Conservation (phyloP, 345 rosid species). For the Adansonia digitata region DNA sequence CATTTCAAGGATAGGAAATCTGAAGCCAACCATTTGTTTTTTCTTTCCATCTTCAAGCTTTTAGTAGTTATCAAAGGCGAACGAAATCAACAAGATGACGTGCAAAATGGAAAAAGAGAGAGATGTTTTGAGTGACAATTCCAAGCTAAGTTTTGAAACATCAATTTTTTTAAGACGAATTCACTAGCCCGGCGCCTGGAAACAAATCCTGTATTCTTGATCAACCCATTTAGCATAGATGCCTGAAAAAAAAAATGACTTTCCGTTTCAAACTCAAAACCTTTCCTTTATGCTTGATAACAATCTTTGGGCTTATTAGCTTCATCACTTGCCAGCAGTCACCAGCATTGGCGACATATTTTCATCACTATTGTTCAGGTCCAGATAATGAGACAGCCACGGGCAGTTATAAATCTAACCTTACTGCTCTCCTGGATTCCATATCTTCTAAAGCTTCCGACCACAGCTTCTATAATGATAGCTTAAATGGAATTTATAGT, state of each 20-base stretch:
- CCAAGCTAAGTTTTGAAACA: neutral
- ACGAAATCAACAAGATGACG: neutral
- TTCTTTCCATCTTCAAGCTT: neutral
- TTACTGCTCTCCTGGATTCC: neutral
- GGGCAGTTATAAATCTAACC: neutral
- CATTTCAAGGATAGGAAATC: neutral
- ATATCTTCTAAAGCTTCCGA: neutral
- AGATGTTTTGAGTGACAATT: neutral
- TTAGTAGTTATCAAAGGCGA: neutral
- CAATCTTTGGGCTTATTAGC: neutral
- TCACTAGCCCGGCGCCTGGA: neutral
- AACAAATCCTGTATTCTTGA: neutral
- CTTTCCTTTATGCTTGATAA: neutral
- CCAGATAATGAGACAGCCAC: neutral
- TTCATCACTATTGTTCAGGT: neutral
- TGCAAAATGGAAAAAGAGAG: neutral
- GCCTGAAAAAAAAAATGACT: neutral
- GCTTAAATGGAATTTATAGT: constrained; percentile 11
- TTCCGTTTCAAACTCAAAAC: neutral
- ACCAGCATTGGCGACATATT: neutral
- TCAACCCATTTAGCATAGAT: neutral
- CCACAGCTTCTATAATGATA: neutral
- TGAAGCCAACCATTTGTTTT: neutral
- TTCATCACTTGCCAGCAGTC: neutral
- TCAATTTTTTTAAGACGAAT: neutral